A percentile compares a stretch with the other conserved stretches of the same genome.
These are phyloP conservation scores for Staphylotrichum tortipilum DNA, from an alignment of 495 filamentous ascomycete genomes.

Conservation along the genomic window DNA sequence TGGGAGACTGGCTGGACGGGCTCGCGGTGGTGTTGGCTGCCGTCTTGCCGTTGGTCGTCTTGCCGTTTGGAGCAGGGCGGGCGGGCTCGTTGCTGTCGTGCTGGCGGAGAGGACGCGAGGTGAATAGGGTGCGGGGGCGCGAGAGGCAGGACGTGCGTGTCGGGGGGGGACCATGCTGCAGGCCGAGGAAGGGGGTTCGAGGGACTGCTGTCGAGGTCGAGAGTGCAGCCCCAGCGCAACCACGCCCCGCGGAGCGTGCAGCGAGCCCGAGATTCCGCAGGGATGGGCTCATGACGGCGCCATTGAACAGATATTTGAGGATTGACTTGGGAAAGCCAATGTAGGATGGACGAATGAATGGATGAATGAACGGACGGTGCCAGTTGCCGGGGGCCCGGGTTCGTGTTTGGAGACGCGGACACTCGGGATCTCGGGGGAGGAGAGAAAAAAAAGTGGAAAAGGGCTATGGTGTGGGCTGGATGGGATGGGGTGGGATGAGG, in stretches of 20 bases:
- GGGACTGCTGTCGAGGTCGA: too few species aligned
- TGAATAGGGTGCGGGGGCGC: slow-evolving; percentile 33
- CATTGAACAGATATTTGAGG: slow-evolving; percentile 20
- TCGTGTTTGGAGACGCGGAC: background rate
- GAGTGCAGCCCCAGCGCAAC: too few species aligned
- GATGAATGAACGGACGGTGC: too few species aligned
- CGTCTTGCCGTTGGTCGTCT: slow-evolving; percentile 4
- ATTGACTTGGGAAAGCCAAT: background rate
- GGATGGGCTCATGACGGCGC: slow-evolving; percentile 19
- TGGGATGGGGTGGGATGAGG: too few species aligned
- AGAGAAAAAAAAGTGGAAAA: background rate
- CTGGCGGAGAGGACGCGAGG: slow-evolving; percentile 31
- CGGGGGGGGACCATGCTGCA: slow-evolving; percentile 25
- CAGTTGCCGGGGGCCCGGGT: too few species aligned
- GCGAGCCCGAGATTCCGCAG: slow-evolving; percentile 15
- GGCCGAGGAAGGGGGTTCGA: slow-evolving; percentile 1
- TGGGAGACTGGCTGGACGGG: too few species aligned
- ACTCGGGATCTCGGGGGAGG: background rate
- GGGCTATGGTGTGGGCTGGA: too few species aligned
- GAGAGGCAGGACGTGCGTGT: slow-evolving; percentile 17
- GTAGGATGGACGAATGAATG: too few species aligned
- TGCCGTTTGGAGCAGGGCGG: background rate
- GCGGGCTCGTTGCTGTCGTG: slow-evolving; percentile 17
- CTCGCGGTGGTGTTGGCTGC: background rate
- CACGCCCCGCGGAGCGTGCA: slow-evolving; percentile 3